Evolutionary conservation across 768 basidiomycete genomes (phyloP), one percentile per base, ranked within the genome.

Genomic region (Tricholoma hemisulphureum): DNA sequence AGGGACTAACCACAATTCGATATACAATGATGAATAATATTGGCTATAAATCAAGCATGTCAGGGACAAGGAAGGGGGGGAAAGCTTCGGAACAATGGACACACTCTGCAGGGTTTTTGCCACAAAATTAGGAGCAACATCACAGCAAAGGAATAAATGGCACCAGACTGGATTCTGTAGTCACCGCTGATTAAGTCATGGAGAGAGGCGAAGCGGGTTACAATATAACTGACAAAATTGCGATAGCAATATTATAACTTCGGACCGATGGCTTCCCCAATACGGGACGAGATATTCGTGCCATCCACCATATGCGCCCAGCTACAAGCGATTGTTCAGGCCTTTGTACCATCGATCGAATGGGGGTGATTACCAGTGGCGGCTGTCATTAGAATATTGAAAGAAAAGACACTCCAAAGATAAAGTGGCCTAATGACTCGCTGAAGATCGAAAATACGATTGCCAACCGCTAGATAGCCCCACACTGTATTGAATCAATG

Each of bases 1-100:
- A 24, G 20, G 29, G 6, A 57, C 71, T 60, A 26, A 70, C 73
- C 55, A 72, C 71, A 7, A 71, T 13, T 10, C 71, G 70, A 51
- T 66, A 57, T 29, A 57, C 45, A 26, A 65, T 53, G 41, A 49
- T 51, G 29, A 53, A 54, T 50, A 63, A 57, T 8, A 67, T 35
- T 9, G 60, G 34, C 68, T 69, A 37, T 14, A 31, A n/a, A 35
- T 14, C 20, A 41, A n/a, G 23, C 14, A 23, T 21, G 11, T 35
- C 39, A 21, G 28, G 18, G 23, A 21, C 20, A 41, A 21, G 23
- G 31, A 6, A 34, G 34, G 13, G 11, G 6, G 21, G 35, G 18
- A 20, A 37, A 48, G 28, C 32, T 6, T 45, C 39, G 28, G 8
- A 37, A 29, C 23, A 21, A 23, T 34, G 8, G 34, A 64, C 62